A percentile compares a stretch with the other conserved stretches of the same genome.
These are phyloP conservation scores for Perkinsela sp. DNA, from an alignment of 208 protist species.

Conservation along the genomic window DNA sequence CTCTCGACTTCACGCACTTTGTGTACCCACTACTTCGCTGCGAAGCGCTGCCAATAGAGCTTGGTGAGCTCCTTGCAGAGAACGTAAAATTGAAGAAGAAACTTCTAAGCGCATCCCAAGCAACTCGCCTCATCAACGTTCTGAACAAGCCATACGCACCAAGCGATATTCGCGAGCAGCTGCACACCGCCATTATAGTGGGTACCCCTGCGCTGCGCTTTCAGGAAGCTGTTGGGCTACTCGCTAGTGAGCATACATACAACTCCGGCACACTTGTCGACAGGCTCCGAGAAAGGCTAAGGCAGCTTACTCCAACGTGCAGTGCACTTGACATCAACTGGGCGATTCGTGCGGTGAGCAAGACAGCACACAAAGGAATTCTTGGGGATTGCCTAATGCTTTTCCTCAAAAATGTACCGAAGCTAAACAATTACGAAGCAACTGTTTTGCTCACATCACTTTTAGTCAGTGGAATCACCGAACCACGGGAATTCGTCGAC, in stretches of 20 bases:
- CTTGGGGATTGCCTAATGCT: neutral
- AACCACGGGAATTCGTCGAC: neutral
- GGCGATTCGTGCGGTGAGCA: neutral
- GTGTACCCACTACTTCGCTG: neutral
- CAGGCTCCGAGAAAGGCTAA: neutral
- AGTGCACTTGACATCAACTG: neutral
- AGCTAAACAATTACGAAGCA: neutral
- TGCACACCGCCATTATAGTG: neutral
- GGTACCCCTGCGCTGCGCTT: neutral
- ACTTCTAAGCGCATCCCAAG: neutral
- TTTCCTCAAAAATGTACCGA: neutral
- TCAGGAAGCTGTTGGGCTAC: neutral
- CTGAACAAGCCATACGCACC: neutral
- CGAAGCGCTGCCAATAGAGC: neutral
- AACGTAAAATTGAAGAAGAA: neutral
- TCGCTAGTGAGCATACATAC: neutral
- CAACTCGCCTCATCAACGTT: neutral
- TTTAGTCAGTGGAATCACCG: neutral
- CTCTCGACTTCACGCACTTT: neutral
- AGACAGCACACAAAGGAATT: neutral
- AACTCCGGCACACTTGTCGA: neutral
- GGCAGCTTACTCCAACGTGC: neutral
- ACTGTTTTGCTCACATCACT: neutral
- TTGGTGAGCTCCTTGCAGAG: neutral
- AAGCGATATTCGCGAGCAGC: neutral